Base-by-base conservation (phyloP, 371 early-diverging fungal genomes). In the Rhizomucor pusillus region DNA sequence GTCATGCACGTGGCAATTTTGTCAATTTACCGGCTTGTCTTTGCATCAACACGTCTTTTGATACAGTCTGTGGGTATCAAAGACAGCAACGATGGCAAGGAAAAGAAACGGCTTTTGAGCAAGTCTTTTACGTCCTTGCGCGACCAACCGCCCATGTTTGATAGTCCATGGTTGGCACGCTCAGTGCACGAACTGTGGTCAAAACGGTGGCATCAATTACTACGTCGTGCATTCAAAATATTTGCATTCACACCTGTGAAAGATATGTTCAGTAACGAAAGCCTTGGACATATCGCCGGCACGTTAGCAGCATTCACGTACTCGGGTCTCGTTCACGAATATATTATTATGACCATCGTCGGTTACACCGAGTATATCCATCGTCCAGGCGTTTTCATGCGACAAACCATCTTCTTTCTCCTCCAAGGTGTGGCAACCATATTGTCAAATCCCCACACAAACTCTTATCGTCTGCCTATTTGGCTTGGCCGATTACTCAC, bases 261-360 rank as follows among this genome's bases (percentile, higher is more conserved):
- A 0, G n/a, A 50, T 1, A 45, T 63, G 12, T 64, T 65, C 49
- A n/a, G n/a, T 0, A 11, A 44, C 11, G 16, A 40, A 5, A 52
- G 24, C 1, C 1, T 50, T 1, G 71, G 71, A 1, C 60, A 60
- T 19, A 37, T 52, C 14, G 39, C 56, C 3, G 70, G 58, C 22
- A 56, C 62, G 0, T n/a, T 70, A 43, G 63, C 62, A 13, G 71
- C 63, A 2, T 70, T 70, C 56, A 20, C 43, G 19, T 41, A 55
- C 12, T 70, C 71, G 0, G 71, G 71, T 9, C 24, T 66, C n/a
- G 60, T 70, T 62, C 71, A 70, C 50, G 71, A 70, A 13, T 70
- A 70, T 35, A 60, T 70, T 55, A 24, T 70, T 13, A 9, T 66
- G 16, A 34, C 49, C 20, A 63, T 66, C 54, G 22, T 59, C 6